phyloP scores from a whole-genome alignment of 2,329 filamentous ascomycete species.

The Botrytis byssoidea region DNA sequence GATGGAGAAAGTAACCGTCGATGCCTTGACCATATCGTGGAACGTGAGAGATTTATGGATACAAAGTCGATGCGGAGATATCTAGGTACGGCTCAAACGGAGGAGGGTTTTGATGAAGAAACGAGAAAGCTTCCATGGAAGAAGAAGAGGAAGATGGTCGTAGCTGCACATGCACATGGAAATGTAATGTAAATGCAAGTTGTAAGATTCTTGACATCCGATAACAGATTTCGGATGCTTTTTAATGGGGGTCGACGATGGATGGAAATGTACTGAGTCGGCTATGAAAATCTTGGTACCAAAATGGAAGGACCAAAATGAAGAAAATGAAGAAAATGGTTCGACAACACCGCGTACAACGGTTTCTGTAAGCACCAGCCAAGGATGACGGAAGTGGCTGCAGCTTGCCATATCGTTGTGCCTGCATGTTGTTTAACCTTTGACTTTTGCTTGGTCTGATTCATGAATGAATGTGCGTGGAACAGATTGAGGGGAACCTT shows the following conservation, averaged over 20 bases:
- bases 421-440: constrained; percentile 14
- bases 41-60: constrained; percentile 10
- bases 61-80: background rate
- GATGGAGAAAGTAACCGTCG: background rate
- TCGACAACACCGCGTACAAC: constrained; percentile 12
- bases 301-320: background rate
- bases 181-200: background rate
- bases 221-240: background rate
- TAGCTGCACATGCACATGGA: background rate
- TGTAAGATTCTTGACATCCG: constrained; percentile 3
- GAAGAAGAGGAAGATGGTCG: background rate
- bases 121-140: background rate
- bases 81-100: too few species aligned
- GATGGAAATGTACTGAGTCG: background rate
- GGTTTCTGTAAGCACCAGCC: constrained; percentile 1
- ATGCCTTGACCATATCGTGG: constrained; percentile 7
- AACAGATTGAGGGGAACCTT: constrained; percentile 11
- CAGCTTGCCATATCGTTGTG: constrained; percentile 3
- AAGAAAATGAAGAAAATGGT: background rate
- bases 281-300: background rate
- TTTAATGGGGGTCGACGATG: background rate
- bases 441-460: background rate
- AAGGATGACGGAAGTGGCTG: constrained; percentile 20
- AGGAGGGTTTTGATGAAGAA: background rate
- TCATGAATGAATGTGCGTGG: background rate